phyloP scores from a whole-genome alignment of 352 stramenopile species.

The Phytophthora podocarpi region DNA sequence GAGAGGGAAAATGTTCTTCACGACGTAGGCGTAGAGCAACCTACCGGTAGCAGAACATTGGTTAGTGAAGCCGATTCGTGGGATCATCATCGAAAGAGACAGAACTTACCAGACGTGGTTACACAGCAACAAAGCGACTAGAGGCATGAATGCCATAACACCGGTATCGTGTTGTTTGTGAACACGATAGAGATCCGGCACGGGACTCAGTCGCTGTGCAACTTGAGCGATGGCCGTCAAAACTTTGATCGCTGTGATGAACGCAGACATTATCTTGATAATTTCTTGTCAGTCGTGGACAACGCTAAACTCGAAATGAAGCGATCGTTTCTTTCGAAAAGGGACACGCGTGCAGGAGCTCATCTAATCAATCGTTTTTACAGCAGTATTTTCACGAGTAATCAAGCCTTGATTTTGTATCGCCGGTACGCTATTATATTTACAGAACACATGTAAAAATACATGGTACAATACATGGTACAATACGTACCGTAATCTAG shows the following conservation, averaged over 20 bases:
- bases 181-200: conserved; percentile 29
- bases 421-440: no score
- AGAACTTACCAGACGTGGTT: conserved; percentile 41
- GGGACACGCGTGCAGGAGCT: neutral
- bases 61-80: neutral
- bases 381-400: conserved; percentile 5
- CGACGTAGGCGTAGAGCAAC: conserved; percentile 33
- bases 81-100: no score
- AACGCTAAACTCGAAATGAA: conserved; percentile 11
- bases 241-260: conserved; percentile 34
- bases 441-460: no score
- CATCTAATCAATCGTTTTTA: conserved; percentile 8
- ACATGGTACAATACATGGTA: no score
- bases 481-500: no score
- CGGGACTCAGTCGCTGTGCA: conserved; percentile 22
- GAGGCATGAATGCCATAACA: conserved; percentile 29
- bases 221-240: conserved; percentile 32
- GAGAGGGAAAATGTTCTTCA: conserved; percentile 34
- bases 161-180: conserved; percentile 21
- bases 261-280: conserved; percentile 21
- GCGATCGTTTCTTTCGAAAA: neutral
- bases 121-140: conserved; percentile 29
- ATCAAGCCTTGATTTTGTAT: no score
- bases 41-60: conserved; percentile 3
- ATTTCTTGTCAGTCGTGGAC: neutral